Conservation (phyloP, 768 basidiomycete species). For the Coprinopsis strossmayeri region DNA sequence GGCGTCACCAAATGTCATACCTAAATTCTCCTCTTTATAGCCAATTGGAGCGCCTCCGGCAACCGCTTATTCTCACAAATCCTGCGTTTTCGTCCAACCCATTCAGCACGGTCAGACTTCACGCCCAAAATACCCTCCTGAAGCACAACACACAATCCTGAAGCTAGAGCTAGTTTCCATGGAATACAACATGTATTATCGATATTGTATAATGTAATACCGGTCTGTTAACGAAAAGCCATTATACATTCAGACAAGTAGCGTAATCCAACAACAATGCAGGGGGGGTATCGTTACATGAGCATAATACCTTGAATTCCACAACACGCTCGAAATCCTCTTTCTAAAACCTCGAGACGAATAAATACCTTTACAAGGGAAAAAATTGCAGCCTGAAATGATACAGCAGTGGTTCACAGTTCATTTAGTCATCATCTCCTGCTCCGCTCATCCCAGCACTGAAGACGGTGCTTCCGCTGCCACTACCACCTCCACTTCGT, state of each 20-base stretch:
- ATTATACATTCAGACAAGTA: not conserved
- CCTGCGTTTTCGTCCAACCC: conserved; percentile 62
- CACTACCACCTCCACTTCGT: conserved; percentile 57
- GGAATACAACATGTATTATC: conserved; percentile 1
- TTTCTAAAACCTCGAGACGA: not conserved
- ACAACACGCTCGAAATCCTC: not conserved
- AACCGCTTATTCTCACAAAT: conserved; percentile 63
- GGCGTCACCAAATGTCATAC: not conserved
- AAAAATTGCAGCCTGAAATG: not conserved
- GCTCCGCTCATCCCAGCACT: conserved; percentile 77
- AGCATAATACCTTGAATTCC: not conserved
- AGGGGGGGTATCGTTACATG: conserved; percentile 14
- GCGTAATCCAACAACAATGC: conserved; percentile 1
- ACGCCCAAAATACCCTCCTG: conserved; percentile 72
- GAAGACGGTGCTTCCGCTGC: conserved; percentile 77
- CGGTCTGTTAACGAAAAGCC: not conserved
- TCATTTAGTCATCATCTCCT: conserved; percentile 33
- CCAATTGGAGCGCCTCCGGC: conserved; percentile 58
- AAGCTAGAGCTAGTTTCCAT: no score
- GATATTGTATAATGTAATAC: not conserved
- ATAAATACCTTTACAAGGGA: not conserved
- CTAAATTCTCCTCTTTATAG: conserved; percentile 27
- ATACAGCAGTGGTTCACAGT: no score
- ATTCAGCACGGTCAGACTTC: conserved; percentile 72
- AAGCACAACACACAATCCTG: conserved; percentile 43